Percentiles rank a stretch among this genome's conserved stretches.
These are phyloP conservation scores for Coniochaeta sp. DNA, from an alignment of 2,329 filamentous ascomycete genomes.

Conservation along the genomic window DNA sequence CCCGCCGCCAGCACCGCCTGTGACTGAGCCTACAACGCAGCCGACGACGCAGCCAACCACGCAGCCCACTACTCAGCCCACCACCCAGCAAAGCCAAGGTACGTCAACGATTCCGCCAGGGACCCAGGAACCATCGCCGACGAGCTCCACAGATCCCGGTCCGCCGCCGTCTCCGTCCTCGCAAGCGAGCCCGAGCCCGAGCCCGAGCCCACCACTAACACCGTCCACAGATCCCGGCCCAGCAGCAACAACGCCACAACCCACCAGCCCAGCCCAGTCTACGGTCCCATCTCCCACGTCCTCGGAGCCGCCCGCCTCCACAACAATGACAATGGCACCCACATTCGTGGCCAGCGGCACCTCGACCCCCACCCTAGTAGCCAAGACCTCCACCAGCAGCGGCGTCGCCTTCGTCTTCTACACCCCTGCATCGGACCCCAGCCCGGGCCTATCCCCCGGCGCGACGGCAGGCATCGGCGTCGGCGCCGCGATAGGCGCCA, in stretches of 20 bases:
- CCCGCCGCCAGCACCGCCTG: background rate
- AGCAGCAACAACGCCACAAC: background rate
- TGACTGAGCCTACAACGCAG: background rate
- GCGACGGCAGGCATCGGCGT: slow-evolving; percentile 1
- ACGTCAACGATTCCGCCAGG: background rate
- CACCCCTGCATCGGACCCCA: background rate
- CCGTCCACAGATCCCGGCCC: background rate
- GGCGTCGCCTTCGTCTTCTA: background rate
- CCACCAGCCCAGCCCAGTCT: background rate
- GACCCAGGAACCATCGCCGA: background rate
- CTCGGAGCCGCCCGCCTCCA: background rate
- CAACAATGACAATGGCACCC: background rate
- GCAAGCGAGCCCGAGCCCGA: background rate
- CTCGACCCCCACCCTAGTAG: background rate
- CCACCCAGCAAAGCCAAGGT: background rate
- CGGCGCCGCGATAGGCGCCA: background rate
- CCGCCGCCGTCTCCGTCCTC: background rate
- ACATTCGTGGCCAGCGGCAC: background rate
- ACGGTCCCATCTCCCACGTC: background rate
- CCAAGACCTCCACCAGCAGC: background rate
- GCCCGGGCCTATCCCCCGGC: background rate
- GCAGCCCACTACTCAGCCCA: background rate
- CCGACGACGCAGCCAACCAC: background rate
- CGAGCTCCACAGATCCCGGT: background rate
- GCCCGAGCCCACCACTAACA: background rate